Evolutionary conservation across 345 rosid species (phyloP).

Genomic region (Ceriops decandra): DNA sequence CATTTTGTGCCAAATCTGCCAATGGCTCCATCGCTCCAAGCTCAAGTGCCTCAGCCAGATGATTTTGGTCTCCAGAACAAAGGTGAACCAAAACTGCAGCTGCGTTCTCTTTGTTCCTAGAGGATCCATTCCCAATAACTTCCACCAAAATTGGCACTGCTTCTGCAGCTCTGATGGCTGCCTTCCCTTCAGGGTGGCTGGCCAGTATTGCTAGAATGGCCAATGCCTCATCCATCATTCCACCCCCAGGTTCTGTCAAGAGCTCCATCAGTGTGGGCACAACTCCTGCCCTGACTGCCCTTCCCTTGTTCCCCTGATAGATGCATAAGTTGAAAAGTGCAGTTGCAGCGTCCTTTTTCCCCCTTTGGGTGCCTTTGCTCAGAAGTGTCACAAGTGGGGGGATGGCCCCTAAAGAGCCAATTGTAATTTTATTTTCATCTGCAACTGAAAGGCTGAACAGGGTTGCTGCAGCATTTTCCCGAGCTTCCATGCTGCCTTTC

Average conservation of each 20-base stretch:
- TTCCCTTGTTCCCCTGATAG: slow-evolving; percentile 97
- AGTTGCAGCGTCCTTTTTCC: slow-evolving; percentile 98
- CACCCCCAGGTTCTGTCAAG: slow-evolving; percentile 42
- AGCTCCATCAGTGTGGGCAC: slow-evolving; percentile 37
- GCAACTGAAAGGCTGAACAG: slow-evolving; percentile 94
- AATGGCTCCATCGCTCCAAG: slow-evolving; percentile 71
- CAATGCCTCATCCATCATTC: slow-evolving; percentile 47
- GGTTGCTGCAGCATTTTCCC: slow-evolving; percentile 98
- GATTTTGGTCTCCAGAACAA: slow-evolving; percentile 67
- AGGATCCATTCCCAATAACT: slow-evolving; percentile 38
- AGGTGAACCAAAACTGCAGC: slow-evolving; percentile 57
- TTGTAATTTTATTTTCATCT: slow-evolving; percentile 89
- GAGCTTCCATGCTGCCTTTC: slow-evolving; percentile 98
- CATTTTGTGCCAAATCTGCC: slow-evolving; percentile 72
- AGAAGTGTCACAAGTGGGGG: slow-evolving; percentile 80
- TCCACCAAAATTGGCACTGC: slow-evolving; percentile 40
- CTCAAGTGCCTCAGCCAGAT: slow-evolving; percentile 71
- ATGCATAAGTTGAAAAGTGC: slow-evolving; percentile 96
- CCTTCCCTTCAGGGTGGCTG: slow-evolving; percentile 43
- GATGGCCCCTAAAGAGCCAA: slow-evolving; percentile 82
- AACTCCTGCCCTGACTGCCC: slow-evolving; percentile 83
- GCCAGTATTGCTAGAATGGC: slow-evolving; percentile 43
- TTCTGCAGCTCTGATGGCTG: slow-evolving; percentile 39
- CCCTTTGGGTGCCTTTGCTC: slow-evolving; percentile 86
- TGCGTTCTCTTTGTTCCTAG: slow-evolving; percentile 41